Conservation (phyloP, 805 yeast genomes). For the Tetrapisispora nanseiensis region DNA sequence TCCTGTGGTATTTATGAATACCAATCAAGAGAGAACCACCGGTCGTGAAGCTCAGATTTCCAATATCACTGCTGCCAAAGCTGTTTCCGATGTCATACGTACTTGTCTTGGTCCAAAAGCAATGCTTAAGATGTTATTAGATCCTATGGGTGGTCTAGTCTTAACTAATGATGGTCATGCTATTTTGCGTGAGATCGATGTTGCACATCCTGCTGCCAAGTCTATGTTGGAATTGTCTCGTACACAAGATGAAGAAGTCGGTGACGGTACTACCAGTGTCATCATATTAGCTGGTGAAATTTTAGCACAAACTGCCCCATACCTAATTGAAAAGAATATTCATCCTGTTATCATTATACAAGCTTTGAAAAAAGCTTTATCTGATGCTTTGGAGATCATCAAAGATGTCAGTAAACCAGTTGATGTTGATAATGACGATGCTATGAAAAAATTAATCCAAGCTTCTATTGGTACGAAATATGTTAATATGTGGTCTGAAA, state of each 20-base stretch:
- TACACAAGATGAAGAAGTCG: constrained; percentile 97
- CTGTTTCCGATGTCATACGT: constrained; percentile 94
- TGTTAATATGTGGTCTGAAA: constrained; percentile 79
- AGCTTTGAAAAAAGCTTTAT: constrained; percentile 82
- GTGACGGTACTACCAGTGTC: constrained; percentile 97
- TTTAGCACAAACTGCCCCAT: constrained; percentile 88
- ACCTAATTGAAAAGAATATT: constrained; percentile 78
- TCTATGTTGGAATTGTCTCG: constrained; percentile 94
- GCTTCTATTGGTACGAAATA: constrained; percentile 96
- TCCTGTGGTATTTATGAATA: constrained; percentile 76
- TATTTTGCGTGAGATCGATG: constrained; percentile 91
- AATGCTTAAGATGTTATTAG: constrained; percentile 94
- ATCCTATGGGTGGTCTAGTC: constrained; percentile 91
- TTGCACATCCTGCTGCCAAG: constrained; percentile 98
- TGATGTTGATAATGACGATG: constrained; percentile 72
- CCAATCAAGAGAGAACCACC: constrained; percentile 84
- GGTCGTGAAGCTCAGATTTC: constrained; percentile 97
- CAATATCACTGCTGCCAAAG: constrained; percentile 98
- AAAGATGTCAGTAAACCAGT: constrained; percentile 76
- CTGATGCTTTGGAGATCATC: constrained; percentile 83
- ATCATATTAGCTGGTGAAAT: constrained; percentile 96
- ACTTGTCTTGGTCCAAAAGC: constrained; percentile 99
- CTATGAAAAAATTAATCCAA: constrained; percentile 75
- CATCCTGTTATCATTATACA: constrained; percentile 95
- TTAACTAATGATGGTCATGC: constrained; percentile 98